A percentile compares a stretch with the other conserved stretches of the same genome.
Conservation (phyloP, 495 filamentous ascomycete genomes). For the Aspergillus bridgeri region DNA sequence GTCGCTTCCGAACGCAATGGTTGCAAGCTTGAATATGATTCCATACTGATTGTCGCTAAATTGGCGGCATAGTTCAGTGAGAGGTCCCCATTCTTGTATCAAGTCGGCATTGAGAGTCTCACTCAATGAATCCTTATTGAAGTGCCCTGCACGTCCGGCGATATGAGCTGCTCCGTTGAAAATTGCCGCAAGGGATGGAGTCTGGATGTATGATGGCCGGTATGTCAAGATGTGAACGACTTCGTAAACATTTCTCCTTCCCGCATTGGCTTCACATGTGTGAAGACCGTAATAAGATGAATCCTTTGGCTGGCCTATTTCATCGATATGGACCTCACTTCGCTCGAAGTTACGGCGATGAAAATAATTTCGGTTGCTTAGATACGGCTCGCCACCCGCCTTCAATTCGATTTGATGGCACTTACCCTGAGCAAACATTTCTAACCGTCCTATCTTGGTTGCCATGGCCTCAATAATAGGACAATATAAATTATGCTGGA, state of each 20-base stretch:
- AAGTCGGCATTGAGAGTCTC: neutral
- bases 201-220: neutral
- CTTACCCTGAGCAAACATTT: neutral
- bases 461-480: neutral
- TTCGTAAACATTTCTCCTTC: neutral
- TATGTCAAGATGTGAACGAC: neutral
- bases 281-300: neutral
- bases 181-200: neutral
- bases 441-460: neutral
- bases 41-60: neutral
- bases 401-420: neutral
- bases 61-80: neutral
- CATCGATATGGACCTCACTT: neutral
- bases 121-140: neutral
- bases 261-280: neutral
- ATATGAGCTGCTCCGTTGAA: neutral
- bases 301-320: neutral
- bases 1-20: neutral
- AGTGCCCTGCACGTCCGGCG: neutral
- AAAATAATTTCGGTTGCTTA: neutral
- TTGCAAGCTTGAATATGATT: neutral
- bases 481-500: neutral
- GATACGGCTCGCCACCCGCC: neutral
- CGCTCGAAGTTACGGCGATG: neutral
- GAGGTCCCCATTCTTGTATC: neutral